Conservation (phyloP, 805 yeast species). For the Phaffomyces opuntiae region DNA sequence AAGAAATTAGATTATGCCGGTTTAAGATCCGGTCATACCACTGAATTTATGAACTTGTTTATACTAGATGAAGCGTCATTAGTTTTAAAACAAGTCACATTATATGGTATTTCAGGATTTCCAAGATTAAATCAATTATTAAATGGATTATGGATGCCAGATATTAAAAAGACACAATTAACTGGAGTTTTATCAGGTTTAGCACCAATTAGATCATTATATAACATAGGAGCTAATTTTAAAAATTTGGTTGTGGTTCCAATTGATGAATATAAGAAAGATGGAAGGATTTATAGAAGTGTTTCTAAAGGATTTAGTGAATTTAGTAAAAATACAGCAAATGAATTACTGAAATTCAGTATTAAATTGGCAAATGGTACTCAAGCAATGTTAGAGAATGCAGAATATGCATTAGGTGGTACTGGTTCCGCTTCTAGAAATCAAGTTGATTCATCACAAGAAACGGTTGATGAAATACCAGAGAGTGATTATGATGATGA, state of each 20-base stretch:
- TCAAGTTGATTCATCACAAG: slow-evolving; percentile 13
- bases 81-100: slow-evolving; percentile 47
- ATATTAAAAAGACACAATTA: slow-evolving; percentile 74
- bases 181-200: slow-evolving; percentile 78
- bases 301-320: slow-evolving; percentile 67
- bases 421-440: slow-evolving; percentile 49
- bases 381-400: slow-evolving; percentile 68
- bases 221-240: slow-evolving; percentile 73
- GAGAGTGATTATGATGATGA: slow-evolving; percentile 26
- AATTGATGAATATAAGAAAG: slow-evolving; percentile 62
- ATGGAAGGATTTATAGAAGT: slow-evolving; percentile 62
- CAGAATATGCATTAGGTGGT: slow-evolving; percentile 77
- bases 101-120: slow-evolving; percentile 77
- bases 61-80: slow-evolving; percentile 81
- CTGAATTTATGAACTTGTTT: slow-evolving; percentile 84
- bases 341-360: slow-evolving; percentile 74
- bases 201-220: slow-evolving; percentile 71
- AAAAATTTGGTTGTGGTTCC: slow-evolving; percentile 70
- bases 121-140: slow-evolving; percentile 48
- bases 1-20: slow-evolving; percentile 83
- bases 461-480: slow-evolving; percentile 26
- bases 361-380: slow-evolving; percentile 85
- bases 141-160: slow-evolving; percentile 80
- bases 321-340: slow-evolving; percentile 72
- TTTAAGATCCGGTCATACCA: slow-evolving; percentile 75